Base-by-base conservation (phyloP, 2,329 filamentous ascomycete genomes). In the Camillea tinctor region DNA sequence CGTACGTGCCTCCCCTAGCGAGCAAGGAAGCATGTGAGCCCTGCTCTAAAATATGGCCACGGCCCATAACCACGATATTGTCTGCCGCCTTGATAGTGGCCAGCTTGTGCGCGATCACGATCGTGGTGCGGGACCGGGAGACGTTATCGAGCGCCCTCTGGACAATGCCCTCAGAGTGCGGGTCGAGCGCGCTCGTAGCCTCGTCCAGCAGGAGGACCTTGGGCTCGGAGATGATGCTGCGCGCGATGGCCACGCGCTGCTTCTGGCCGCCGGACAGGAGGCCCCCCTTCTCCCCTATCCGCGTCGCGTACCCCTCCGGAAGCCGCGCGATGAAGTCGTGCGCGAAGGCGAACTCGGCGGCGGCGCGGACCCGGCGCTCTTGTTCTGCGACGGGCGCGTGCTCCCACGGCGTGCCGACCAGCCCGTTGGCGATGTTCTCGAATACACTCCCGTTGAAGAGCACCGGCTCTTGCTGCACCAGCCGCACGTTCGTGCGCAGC, bases 11-110 rank as follows among this genome's bases (percentile, higher is more conserved):
- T 11, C 36, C 36, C 36, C 11, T 69, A 0, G 54, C 57, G 5
- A 69, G 49, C 11, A 70, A 57, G 9, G 55, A 26, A 1, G 52
- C 50, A 54, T 70, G 68, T 2, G 61, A 66, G 1, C 68, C 68
- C 55, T 64, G 60, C 51, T 66, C 62, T 7, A 58, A 36, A 17
- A 59, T 54, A 0, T 36, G 22, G 3, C 64, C 67, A 20, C 61
- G 26, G 15, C 44, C 11, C 52, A 65, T 49, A 4, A 65, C 59
- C 63, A 94, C 96, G 66, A 97, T 97, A 49, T 93, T 80, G 72
- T 97, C 93, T 0, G 93, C 93, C 73, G 94, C 92, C 71, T 96
- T 91, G 58, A 97, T 96, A 0, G 93, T 97, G 68, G 87, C 91
- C 6, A 97, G 78, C 23, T 93, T 82, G 76, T 97, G 93, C 2